A percentile compares a stretch with the other conserved stretches of the same genome.
Conservation (phyloP, 2,329 filamentous ascomycete species). For the Mollisia scopiformis region DNA sequence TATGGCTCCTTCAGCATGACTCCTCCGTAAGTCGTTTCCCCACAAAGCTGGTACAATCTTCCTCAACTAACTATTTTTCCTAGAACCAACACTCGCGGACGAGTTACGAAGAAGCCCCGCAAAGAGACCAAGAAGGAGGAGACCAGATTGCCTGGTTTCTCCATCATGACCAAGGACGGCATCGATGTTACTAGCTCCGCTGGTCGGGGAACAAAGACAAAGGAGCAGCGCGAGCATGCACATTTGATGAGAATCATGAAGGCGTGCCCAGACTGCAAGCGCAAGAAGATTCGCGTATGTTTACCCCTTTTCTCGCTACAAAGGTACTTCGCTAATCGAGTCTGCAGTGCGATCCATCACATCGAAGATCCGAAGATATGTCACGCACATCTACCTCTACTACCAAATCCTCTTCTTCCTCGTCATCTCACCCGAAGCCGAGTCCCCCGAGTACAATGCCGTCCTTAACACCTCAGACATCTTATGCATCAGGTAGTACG, state of each 20-base stretch:
- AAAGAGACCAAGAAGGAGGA: conserved; percentile 33
- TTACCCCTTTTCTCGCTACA: not conserved
- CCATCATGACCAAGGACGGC: conserved; percentile 67
- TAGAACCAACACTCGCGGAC: conserved; percentile 13
- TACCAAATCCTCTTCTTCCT: conserved; percentile 20
- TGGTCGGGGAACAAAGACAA: conserved; percentile 65
- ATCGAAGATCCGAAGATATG: conserved; percentile 30
- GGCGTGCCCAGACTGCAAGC: conserved; percentile 64
- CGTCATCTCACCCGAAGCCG: conserved; percentile 12
- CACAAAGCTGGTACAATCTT: too few relatives aligned
- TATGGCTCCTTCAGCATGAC: conserved; percentile 32
- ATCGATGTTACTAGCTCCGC: conserved; percentile 64
- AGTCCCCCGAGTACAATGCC: conserved; percentile 18
- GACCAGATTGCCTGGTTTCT: conserved; percentile 60
- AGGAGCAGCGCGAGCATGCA: conserved; percentile 69
- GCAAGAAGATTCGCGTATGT: conserved; percentile 60
- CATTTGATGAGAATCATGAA: conserved; percentile 70
- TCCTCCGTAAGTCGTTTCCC: too few relatives aligned
- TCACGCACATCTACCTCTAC: conserved; percentile 27
- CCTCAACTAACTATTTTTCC: too few relatives aligned
- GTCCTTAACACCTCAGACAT: conserved; percentile 14
- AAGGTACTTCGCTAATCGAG: conserved; percentile 13
- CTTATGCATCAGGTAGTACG: conserved; percentile 9
- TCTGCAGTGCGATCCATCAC: conserved; percentile 35
- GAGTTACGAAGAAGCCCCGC: conserved; percentile 33